Conservation (phyloP, 257 asterid genomes). For the Paraleonurus japonicus region DNA sequence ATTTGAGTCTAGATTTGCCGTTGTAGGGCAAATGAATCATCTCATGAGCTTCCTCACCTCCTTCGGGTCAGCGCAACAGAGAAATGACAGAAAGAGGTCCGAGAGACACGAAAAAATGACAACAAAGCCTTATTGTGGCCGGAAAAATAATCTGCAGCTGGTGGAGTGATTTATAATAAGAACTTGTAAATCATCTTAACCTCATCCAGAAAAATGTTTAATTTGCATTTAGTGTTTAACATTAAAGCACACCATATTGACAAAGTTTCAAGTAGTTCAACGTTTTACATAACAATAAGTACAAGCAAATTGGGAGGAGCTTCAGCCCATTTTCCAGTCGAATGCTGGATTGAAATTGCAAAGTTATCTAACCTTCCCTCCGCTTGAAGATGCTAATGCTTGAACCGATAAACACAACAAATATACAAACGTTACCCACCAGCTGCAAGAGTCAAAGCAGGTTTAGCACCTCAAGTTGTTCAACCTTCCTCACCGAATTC, state of each 20-base stretch:
- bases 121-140: not conserved
- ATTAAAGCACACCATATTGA: constrained; percentile 23
- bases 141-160: not conserved
- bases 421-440: constrained; percentile 33
- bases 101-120: not conserved
- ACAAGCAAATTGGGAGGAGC: constrained; percentile 22
- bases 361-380: constrained; percentile 25
- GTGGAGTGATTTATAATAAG: not conserved
- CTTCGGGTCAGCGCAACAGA: not conserved
- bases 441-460: constrained; percentile 19
- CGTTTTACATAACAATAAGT: constrained; percentile 36
- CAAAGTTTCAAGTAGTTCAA: constrained; percentile 22
- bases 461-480: constrained; percentile 25
- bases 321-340: constrained; percentile 32
- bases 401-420: constrained; percentile 24
- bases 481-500: constrained; percentile 99
- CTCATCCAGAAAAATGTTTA: not conserved
- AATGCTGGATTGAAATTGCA: constrained; percentile 26
- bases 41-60: not conserved
- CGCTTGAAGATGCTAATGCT: constrained; percentile 26
- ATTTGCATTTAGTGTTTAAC: constrained; percentile 20
- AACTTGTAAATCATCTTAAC: not conserved
- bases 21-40: not conserved
- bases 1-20: not conserved
- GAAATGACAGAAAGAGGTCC: not conserved